phyloP scores from a whole-genome alignment of 2,329 filamentous ascomycete genomes.

The Diaporthe citri region DNA sequence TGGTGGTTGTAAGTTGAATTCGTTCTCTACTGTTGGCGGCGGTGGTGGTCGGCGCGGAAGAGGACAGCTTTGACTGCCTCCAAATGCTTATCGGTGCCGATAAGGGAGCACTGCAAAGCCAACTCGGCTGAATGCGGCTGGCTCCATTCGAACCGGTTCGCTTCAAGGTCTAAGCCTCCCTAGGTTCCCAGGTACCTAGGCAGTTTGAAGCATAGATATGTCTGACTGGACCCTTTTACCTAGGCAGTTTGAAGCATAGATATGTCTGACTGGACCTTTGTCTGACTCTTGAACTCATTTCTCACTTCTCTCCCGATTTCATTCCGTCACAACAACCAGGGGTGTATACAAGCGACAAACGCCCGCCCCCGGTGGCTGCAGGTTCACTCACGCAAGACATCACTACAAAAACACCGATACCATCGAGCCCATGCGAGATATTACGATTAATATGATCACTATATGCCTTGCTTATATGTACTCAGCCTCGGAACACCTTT shows the following conservation, averaged over 20 bases:
- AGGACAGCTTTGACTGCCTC: constrained; percentile 33
- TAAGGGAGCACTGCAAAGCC: neutral
- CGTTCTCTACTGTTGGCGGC: neutral
- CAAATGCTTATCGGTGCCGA: constrained; percentile 32
- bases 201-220: neutral
- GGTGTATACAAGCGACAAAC: neutral
- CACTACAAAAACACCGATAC: neutral
- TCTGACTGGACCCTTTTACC: neutral
- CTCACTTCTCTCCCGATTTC: neutral
- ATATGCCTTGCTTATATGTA: constrained; percentile 1
- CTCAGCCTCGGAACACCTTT: constrained; percentile 24
- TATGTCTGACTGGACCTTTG: constrained; percentile 1
- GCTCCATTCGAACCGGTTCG: neutral
- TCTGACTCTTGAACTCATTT: constrained; percentile 8
- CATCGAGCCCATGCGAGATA: neutral
- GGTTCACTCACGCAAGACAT: neutral
- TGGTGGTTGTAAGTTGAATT: neutral
- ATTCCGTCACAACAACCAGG: neutral
- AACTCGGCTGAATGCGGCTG: neutral
- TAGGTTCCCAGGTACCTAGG: neutral
- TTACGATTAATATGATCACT: constrained; percentile 26
- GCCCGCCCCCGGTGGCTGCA: neutral
- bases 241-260: neutral
- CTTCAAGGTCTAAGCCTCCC: neutral
- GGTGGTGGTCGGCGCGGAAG: constrained; percentile 14